phyloP scores from a whole-genome alignment of 2,329 filamentous ascomycete species.

The Calonectria pseudoturangicola region DNA sequence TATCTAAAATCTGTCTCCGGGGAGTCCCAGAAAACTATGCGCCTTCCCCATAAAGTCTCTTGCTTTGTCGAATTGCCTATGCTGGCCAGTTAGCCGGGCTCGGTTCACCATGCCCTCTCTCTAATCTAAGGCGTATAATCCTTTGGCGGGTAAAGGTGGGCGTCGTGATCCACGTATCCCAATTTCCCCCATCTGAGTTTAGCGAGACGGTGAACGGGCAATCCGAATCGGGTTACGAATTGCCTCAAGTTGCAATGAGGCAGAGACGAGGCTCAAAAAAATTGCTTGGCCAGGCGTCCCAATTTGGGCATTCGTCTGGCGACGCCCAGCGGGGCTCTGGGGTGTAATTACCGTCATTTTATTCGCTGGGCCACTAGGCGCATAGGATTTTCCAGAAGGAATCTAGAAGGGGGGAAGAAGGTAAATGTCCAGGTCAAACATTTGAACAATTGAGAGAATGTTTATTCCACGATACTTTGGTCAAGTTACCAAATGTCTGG shows the following conservation, averaged over 20 bases:
- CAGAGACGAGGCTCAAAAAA: slow-evolving; percentile 1
- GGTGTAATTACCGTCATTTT: slow-evolving; percentile 4
- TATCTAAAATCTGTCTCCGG: background rate
- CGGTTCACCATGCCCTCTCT: no score
- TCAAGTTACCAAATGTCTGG: background rate
- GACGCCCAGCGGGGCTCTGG: slow-evolving; percentile 15
- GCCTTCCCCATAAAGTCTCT: slow-evolving; percentile 4
- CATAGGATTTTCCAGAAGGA: no score
- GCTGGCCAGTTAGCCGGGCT: background rate
- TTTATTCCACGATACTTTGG: background rate
- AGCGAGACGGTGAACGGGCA: background rate
- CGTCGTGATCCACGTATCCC: no score
- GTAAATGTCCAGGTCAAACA: background rate
- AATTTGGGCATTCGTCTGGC: slow-evolving; percentile 23
- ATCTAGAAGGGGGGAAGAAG: background rate
- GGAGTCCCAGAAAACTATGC: background rate
- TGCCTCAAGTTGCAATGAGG: slow-evolving; percentile 3
- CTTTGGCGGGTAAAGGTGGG: slow-evolving; percentile 21
- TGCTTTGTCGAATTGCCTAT: slow-evolving; percentile 18
- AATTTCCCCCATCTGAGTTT: slow-evolving; percentile 8
- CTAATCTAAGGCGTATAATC: background rate
- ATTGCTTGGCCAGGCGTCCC: background rate
- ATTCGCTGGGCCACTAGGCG: slow-evolving; percentile 37
- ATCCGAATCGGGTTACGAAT: slow-evolving; percentile 15
- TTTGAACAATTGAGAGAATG: background rate